Base-by-base conservation (phyloP, 805 yeast genomes). In the Candida orba region DNA sequence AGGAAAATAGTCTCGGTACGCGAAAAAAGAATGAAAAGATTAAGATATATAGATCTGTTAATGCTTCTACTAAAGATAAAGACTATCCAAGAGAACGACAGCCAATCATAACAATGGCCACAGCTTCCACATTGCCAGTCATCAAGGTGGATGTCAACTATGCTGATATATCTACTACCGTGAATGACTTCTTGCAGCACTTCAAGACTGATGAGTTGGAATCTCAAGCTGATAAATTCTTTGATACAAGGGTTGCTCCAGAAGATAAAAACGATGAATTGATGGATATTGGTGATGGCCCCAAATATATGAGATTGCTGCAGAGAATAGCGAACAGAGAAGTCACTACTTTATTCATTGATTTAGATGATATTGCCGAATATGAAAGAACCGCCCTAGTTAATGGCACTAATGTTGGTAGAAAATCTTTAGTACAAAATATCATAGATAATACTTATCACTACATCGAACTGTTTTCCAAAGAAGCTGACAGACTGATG, bases 271-370 rank as follows among this genome's bases (percentile, higher is more conserved):
- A 50, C 6, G 64, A 62, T 39, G 59, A 55, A 23, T 62, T 57
- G 36, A 45, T 52, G 32, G 46, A 44, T 7, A 37, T 48, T 23
- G 56, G 58, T 25, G 60, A 57, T 32, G 82, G 81, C 30, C 81
- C 84, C 22, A 93, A 93, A 62, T 93, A 93, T 65, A 68, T 84
- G 79, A 69, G 67, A 29, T 52, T 84, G 6, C 68, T 93, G 37
- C 96, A 88, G 58, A 69, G 78, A 52, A 74, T 93, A 29, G 89
- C 97, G 46, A 88, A 95, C 62, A 77, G 99, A 57, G 89, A 90
- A 52, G 49, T 71, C 25, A 69, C 84, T 29, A 77, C 88, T 1
- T 56, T 93, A 18, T 69, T 69, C 43, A 72, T 93, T 38, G 96
- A 88, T 47, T 71, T 93, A 41, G 95, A 93, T 61, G 99, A 93